Evolutionary conservation across 495 filamentous ascomycete genomes (phyloP), one percentile per base, ranked within the genome.

Genomic region (Penicillium flavigenum): DNA sequence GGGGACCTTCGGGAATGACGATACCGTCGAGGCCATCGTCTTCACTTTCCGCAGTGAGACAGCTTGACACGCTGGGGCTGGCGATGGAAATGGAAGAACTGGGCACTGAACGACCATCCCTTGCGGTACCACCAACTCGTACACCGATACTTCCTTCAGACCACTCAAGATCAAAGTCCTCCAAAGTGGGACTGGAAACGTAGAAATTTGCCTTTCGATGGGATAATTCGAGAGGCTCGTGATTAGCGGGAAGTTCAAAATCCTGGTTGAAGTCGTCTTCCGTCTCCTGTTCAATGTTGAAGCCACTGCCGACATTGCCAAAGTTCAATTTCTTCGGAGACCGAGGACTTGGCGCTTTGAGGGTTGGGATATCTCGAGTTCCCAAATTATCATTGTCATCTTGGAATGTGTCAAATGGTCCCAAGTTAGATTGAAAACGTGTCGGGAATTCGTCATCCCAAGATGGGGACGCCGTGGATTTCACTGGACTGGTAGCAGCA

Each of bases 111-210:
- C 84, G 82, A 12, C 79, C 82, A 67, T 92, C 89, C 59, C 89
- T 85, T 41, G 84, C 79, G 19, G 91, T 94, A 44, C 91, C 92
- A 45, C 88, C 94, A 72, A 92, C 88, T 51, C 93, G 81, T 45
- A 92, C 93, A 27, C 91, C 92, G 36, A 95, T 79, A 70, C 90
- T 96, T 29, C 91, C 91, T 72, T 98, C 94, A 32, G 89, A 87
- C 92, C 92, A 96, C 61, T 91, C 89, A 24, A 82, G 54, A 66
- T 97, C 75, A 56, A 95, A 83, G 55, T 96, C 93, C 36, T 93
- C 91, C 49, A 88, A 74, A 8, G 76, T 72, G 48, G 75, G 81
- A 29, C 81, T 76, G 12, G 83, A 81, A 16, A 79, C 83, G 59
- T 78, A 82, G 3, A 84, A 78, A 20, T 78, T 77, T 24, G 86